Conservation (phyloP, 257 asterid genomes). For the Ligustrum vulgare region DNA sequence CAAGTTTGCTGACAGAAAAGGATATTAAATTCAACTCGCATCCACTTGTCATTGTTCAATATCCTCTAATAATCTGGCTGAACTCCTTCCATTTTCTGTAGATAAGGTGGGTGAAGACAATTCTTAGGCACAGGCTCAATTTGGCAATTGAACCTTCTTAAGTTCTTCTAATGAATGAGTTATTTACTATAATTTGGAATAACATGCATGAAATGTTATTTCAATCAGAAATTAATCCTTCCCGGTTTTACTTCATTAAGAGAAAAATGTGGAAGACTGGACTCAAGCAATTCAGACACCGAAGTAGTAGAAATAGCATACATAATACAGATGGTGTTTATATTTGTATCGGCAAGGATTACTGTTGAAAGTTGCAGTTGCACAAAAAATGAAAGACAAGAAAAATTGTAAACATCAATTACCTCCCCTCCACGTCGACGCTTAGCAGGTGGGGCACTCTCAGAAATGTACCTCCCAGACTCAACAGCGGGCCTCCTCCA, state of each 20-base stretch:
- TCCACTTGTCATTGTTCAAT: neutral
- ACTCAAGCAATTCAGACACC: slow-evolving; percentile 6
- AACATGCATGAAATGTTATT: neutral
- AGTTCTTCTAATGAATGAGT: neutral
- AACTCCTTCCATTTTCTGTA: neutral
- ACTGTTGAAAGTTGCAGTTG: neutral
- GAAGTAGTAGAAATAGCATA: neutral
- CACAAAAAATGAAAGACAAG: neutral
- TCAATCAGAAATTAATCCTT: neutral
- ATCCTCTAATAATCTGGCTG: neutral
- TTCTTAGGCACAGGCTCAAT: neutral
- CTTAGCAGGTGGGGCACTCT: slow-evolving; percentile 63
- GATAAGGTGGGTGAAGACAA: neutral
- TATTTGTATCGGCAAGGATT: slow-evolving; percentile 9
- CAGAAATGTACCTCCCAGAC: slow-evolving; percentile 45
- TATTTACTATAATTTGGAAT: neutral
- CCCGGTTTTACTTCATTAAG: slow-evolving; percentile 2
- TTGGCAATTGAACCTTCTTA: neutral
- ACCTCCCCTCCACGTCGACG: slow-evolving; percentile 98
- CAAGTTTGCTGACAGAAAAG: neutral
- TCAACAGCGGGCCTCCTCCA: slow-evolving; percentile 62
- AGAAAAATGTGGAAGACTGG: slow-evolving; percentile 9
- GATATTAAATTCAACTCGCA: neutral
- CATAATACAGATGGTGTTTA: slow-evolving; percentile 8
- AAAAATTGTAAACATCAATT: slow-evolving; percentile 22